Evolutionary conservation across 306 rosid genomes (phyloP).

Genomic region (Gynostemma pentaphyllum): DNA sequence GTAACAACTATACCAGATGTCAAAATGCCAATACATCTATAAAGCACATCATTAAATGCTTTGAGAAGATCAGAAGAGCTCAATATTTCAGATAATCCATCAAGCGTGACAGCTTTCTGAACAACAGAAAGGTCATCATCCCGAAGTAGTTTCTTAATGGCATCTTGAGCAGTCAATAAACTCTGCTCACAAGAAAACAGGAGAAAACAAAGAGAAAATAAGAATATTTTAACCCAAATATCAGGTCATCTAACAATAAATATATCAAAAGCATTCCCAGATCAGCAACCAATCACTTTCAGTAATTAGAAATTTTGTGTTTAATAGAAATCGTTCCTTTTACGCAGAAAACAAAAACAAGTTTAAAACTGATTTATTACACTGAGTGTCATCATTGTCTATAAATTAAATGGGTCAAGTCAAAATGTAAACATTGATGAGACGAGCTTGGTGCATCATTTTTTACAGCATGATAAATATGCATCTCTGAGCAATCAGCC

Average conservation of each 20-base stretch:
- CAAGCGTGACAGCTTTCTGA: conserved; percentile 50
- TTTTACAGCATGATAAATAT: neutral
- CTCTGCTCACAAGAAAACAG: conserved; percentile 30
- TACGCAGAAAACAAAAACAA: neutral
- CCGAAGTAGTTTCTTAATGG: conserved; percentile 57
- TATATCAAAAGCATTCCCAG: neutral
- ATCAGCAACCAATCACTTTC: neutral
- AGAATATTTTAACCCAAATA: conserved; percentile 4
- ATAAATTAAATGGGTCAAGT: neutral
- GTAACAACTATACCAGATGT: conserved; percentile 30
- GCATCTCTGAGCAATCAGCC: neutral
- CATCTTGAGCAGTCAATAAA: conserved; percentile 50
- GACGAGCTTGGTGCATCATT: neutral
- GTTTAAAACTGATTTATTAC: too few species aligned
- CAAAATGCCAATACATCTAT: conserved; percentile 43
- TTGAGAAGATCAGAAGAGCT: conserved; percentile 41
- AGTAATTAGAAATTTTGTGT: neutral
- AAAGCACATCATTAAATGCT: conserved; percentile 47
- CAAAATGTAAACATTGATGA: neutral
- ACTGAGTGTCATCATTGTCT: too few species aligned
- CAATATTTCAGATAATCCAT: conserved; percentile 41
- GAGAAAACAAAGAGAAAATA: conserved; percentile 10
- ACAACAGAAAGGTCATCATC: conserved; percentile 81
- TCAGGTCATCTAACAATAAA: neutral
- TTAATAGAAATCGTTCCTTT: neutral